phyloP scores from a whole-genome alignment of 176 grass and related monocot species.

The Rhynchospora breviuscula region DNA sequence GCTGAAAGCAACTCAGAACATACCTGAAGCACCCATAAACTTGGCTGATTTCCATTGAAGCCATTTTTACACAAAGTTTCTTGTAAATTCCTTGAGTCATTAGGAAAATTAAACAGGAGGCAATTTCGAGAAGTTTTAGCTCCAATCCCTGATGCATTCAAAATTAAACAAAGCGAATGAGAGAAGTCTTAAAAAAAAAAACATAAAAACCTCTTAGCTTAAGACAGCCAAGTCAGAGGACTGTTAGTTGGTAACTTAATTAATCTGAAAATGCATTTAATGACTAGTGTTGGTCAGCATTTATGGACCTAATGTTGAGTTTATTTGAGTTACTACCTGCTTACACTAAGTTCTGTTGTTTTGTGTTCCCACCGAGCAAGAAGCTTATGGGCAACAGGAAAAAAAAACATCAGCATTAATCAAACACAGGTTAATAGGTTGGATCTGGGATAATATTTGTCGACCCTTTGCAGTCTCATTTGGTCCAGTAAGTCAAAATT shows the following conservation, averaged over 20 bases:
- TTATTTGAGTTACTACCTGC: not conserved
- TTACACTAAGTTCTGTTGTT: not conserved
- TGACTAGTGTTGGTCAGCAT: not conserved
- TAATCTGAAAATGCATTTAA: not conserved
- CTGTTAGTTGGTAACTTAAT: constrained; percentile 16
- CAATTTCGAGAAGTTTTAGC: constrained; percentile 66
- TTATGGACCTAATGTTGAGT: not conserved
- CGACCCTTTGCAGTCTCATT: not conserved
- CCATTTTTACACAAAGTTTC: constrained; percentile 59
- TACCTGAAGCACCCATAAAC: constrained; percentile 89
- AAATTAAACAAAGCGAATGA: constrained; percentile 8
- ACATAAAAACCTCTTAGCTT: not conserved
- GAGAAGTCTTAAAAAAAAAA: not conserved
- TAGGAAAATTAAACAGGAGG: constrained; percentile 62
- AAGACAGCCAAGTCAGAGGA: not conserved
- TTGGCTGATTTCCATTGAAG: constrained; percentile 57
- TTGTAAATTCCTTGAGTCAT: constrained; percentile 57
- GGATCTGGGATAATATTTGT: not conserved
- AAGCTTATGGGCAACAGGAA: not conserved
- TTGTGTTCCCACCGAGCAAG: not conserved
- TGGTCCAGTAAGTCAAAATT: not conserved
- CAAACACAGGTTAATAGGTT: not conserved
- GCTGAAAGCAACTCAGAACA: not conserved
- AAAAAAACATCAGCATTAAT: not conserved
- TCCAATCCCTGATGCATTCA: constrained; percentile 48